Percentiles rank a stretch among this genome's conserved stretches.
Evolutionary conservation across 139 green algal species (phyloP).

Genomic region (Chlorella sp.): DNA sequence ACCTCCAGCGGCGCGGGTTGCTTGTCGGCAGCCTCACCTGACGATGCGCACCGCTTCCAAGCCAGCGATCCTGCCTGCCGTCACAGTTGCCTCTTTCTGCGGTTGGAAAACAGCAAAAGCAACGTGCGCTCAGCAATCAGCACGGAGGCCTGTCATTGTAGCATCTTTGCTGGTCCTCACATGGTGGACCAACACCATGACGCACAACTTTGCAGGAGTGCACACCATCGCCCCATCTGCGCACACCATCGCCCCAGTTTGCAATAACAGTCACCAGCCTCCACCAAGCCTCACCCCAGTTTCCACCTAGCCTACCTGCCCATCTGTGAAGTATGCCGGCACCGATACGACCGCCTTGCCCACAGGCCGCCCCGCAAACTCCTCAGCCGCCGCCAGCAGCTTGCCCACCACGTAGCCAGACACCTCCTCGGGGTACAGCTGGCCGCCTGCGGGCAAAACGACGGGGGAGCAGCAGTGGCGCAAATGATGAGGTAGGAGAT

Average conservation of each 20-base stretch:
- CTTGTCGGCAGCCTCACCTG: conserved; percentile 10
- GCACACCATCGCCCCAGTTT: no score
- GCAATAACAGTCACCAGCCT: no score
- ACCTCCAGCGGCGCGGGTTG: no score
- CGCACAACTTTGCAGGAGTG: no score
- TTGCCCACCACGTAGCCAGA: conserved; percentile 63
- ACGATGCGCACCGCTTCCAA: conserved; percentile 84
- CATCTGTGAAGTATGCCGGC: conserved; percentile 89
- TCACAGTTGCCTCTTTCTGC: conserved; percentile 79
- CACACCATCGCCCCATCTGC: background rate
- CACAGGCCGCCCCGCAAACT: conserved; percentile 35
- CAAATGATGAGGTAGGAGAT: no score
- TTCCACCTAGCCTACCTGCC: background rate
- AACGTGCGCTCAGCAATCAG: no score
- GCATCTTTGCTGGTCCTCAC: no score
- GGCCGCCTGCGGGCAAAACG: background rate
- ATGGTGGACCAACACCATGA: no score
- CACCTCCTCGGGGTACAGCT: conserved; percentile 83
- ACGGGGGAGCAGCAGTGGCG: no score
- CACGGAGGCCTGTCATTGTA: no score
- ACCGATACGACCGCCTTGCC: conserved; percentile 89
- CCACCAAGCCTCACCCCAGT: background rate
- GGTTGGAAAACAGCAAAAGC: no score
- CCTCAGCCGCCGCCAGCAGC: conserved; percentile 68
- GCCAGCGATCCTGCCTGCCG: conserved; percentile 79